These are phyloP conservation scores for Macrolepiota dolichaula DNA, from an alignment of 768 basidiomycete species.

Conservation along the genomic window DNA sequence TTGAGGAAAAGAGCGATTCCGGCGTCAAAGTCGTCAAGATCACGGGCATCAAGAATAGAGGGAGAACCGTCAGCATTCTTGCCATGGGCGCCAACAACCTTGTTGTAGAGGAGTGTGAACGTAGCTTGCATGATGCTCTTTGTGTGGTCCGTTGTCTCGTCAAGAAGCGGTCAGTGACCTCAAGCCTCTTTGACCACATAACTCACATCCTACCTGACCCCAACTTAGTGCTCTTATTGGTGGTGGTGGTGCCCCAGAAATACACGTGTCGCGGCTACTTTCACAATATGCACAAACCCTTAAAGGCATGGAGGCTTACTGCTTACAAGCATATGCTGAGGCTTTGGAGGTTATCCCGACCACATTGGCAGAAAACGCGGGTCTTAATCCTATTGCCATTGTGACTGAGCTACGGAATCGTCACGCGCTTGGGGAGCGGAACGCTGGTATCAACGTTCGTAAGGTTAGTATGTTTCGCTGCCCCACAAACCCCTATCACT, in stretches of 20 bases:
- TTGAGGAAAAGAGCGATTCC: slow-evolving; percentile 80
- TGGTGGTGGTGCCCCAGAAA: slow-evolving; percentile 97
- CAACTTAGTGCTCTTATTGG: slow-evolving; percentile 83
- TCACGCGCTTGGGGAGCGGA: slow-evolving; percentile 91
- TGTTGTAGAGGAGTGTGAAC: slow-evolving; percentile 95
- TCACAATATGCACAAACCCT: slow-evolving; percentile 90
- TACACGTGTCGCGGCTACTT: slow-evolving; percentile 89
- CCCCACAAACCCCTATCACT: neutral
- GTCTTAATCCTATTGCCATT: slow-evolving; percentile 95
- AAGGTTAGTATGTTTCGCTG: slow-evolving; percentile 54
- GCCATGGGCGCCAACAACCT: slow-evolving; percentile 92
- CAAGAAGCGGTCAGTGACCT: slow-evolving; percentile 81
- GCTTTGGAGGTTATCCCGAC: slow-evolving; percentile 97
- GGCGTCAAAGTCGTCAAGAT: slow-evolving; percentile 93
- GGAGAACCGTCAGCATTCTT: slow-evolving; percentile 92
- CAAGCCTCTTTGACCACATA: neutral
- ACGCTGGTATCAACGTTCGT: slow-evolving; percentile 97
- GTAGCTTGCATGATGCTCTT: slow-evolving; percentile 97
- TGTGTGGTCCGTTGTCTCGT: slow-evolving; percentile 98
- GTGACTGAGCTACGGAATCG: slow-evolving; percentile 97
- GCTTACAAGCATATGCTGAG: slow-evolving; percentile 98
- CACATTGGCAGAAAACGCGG: slow-evolving; percentile 97
- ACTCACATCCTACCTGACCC: neutral
- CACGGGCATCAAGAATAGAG: slow-evolving; percentile 91
- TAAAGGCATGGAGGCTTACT: slow-evolving; percentile 98